Conservation (phyloP, 2,329 filamentous ascomycete genomes). For the Colletotrichum cuscutae region DNA sequence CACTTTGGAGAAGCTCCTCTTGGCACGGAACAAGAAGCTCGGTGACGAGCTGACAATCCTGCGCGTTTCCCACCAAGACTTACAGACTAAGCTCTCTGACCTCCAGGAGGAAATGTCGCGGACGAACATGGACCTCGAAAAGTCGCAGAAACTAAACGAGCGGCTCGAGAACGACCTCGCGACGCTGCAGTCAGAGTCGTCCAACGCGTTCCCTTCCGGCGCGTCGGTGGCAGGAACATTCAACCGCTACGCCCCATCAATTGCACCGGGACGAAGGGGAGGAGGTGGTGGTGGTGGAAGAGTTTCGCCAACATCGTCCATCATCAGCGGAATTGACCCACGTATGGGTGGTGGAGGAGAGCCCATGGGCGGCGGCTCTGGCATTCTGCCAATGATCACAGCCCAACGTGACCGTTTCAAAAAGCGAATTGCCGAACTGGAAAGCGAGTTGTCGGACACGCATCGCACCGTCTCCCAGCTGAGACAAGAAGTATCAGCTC, state of each 20-base stretch:
- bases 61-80: conserved; percentile 91
- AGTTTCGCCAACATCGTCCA: conserved; percentile 93
- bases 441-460: conserved; percentile 86
- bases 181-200: conserved; percentile 84
- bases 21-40: conserved; percentile 96
- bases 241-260: conserved; percentile 77
- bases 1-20: conserved; percentile 87
- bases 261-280: conserved; percentile 70
- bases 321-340: conserved; percentile 95
- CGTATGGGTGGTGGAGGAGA: conserved; percentile 65
- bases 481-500: conserved; percentile 87
- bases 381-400: conserved; percentile 97
- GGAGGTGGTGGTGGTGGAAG: conserved; percentile 73
- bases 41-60: conserved; percentile 93
- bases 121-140: conserved; percentile 88
- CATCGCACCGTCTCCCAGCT: conserved; percentile 86
- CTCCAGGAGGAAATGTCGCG: conserved; percentile 86
- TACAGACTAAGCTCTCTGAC: conserved; percentile 81
- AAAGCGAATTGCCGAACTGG: conserved; percentile 90
- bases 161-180: conserved; percentile 94
- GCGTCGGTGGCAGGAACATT: conserved; percentile 95
- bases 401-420: conserved; percentile 98
- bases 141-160: conserved; percentile 83
- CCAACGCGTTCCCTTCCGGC: conserved; percentile 86
- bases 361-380: conserved; percentile 77